Evolutionary conservation across 225 moss, liverwort and hornwort genomes (phyloP).

Genomic region (Takakia lepidozioides): DNA sequence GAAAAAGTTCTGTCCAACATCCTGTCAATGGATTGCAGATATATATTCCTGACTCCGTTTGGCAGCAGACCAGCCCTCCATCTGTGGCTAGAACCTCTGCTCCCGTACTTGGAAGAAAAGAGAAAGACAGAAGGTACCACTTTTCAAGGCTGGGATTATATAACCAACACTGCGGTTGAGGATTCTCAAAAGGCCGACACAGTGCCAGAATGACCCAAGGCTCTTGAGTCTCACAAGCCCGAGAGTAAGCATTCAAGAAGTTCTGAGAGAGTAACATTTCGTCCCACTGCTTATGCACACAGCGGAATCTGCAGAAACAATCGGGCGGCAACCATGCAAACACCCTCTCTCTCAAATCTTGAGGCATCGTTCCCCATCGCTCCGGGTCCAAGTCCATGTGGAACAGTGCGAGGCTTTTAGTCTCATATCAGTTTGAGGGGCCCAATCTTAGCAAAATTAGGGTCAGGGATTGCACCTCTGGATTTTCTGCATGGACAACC

Average conservation of each 20-base stretch:
- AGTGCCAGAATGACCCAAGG: slow-evolving; percentile 2
- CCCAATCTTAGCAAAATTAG: too few relatives aligned
- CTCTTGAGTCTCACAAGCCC: not conserved
- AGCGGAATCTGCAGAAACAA: slow-evolving; percentile 8
- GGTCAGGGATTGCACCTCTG: too few relatives aligned
- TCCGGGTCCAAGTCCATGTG: slow-evolving; percentile 3
- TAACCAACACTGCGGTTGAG: slow-evolving; percentile 5
- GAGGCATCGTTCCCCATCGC: slow-evolving; percentile 5
- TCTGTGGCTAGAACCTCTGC: slow-evolving; percentile 8
- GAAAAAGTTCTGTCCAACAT: slow-evolving; percentile 4
- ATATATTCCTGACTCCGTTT: slow-evolving; percentile 5
- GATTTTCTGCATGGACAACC: too few relatives aligned
- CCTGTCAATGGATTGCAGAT: slow-evolving; percentile 9
- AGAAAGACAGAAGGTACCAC: slow-evolving; percentile 1
- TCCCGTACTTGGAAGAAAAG: slow-evolving; percentile 1
- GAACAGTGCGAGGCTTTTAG: too few relatives aligned
- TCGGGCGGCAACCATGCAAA: slow-evolving; percentile 8
- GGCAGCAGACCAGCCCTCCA: slow-evolving; percentile 9
- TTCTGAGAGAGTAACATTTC: slow-evolving; percentile 2
- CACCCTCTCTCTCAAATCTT: slow-evolving; percentile 8
- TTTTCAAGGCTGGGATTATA: slow-evolving; percentile 4
- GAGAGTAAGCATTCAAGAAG: slow-evolving; percentile 2
- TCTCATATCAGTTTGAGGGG: too few relatives aligned
- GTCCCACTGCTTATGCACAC: slow-evolving; percentile 5
- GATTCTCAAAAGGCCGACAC: slow-evolving; percentile 4